These are phyloP conservation scores for Colletotrichum camelliae DNA, from an alignment of 2,329 filamentous ascomycete genomes.

Conservation along the genomic window DNA sequence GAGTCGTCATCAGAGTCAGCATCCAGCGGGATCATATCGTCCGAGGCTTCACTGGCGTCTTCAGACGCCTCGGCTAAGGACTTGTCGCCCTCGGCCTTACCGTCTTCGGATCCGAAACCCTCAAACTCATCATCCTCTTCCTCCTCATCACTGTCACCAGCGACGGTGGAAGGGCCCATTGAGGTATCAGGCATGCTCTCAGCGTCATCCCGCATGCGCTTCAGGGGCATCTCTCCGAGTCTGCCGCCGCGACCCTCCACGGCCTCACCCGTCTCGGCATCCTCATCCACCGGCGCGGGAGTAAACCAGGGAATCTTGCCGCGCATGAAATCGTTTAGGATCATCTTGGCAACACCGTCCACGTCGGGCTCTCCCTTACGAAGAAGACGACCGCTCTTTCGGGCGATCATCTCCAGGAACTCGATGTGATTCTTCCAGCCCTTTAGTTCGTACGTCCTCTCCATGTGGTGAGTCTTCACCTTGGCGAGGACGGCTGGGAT, in stretches of 20 bases:
- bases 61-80: constrained; percentile 10
- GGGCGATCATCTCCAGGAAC: constrained; percentile 85
- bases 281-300: constrained; percentile 69
- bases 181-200: constrained; percentile 46
- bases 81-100: constrained; percentile 36
- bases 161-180: constrained; percentile 30
- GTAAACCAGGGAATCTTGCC: constrained; percentile 98
- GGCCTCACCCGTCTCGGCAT: constrained; percentile 52
- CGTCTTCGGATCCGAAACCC: constrained; percentile 51
- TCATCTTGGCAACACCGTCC: constrained; percentile 95
- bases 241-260: constrained; percentile 78
- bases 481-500: constrained; percentile 79
- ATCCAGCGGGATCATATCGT: constrained; percentile 20
- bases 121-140: constrained; percentile 48
- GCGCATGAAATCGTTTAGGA: constrained; percentile 93
- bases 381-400: constrained; percentile 85
- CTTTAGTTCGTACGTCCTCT: constrained; percentile 89
- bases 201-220: constrained; percentile 69
- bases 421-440: constrained; percentile 79
- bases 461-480: constrained; percentile 86
- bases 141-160: constrained; percentile 27
- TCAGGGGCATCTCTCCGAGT: constrained; percentile 85
- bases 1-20: constrained; percentile 20
- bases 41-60: constrained; percentile 8
- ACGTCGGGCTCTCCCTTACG: constrained; percentile 95